Base-by-base conservation (phyloP, 192 early-diverging fungal genomes). In the Lunasporangiospora selenospora region DNA sequence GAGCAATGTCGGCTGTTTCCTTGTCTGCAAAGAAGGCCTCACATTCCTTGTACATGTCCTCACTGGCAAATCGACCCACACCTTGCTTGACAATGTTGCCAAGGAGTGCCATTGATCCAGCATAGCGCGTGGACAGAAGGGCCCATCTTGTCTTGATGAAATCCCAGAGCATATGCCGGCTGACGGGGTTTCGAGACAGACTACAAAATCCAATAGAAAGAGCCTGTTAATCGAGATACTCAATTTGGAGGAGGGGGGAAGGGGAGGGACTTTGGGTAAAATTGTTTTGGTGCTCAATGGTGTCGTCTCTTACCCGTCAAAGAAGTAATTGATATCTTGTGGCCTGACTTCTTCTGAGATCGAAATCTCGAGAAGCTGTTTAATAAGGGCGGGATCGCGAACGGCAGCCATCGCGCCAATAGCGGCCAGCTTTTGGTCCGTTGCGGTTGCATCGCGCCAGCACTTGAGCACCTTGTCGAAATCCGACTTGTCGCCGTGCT, bases 351-450 rank as follows among this genome's bases (percentile, higher is more conserved):
- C 69, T 18, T 90, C 86, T 19, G 85, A 80, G 18, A 92, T 62
- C 11, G 84, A 78, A 65, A 91, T 81, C 44, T 79, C 76, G 18
- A 94, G 75, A 49, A 84, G 67, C 48, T 87, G 78, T 32, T 86
- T 60, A 21, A 90, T 70, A 49, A 94, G 75, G 15, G 64, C 79
- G 1, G 79, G 63, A 36, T 85, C 77, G 21, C 80, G 81, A 30
- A 83, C 73, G 30, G 75, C 75, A 23, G 89, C 87, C 21, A 94
- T 77, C 2, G 80, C 76, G 34, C 77, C 77, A 42, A 94, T 82
- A 2, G 91, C 90, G 9, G 83, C 67, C 59, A 89, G 53, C 60
- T 81, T 83, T 71, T 91, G 90, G 67, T 94, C 92, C 0, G 81
- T 81, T 1, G 87, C 82, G 16, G 73, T 75, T 18, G 77, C 61